Conservation (phyloP, 371 early-diverging fungal genomes). For the Mucor circinelloides region DNA sequence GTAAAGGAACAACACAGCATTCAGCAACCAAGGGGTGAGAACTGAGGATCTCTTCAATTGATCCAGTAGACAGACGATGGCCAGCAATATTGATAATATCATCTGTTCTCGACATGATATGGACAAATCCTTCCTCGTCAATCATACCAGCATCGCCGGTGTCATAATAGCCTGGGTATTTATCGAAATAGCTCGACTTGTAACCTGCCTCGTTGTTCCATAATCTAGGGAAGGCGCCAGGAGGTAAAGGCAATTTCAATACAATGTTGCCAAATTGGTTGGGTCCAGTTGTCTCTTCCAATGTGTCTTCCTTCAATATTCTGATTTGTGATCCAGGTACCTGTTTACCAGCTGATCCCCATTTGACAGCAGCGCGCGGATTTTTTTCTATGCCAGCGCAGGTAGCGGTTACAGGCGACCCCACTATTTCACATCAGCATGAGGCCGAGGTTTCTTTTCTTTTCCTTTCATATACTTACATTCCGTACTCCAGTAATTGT, state of each 20-base stretch:
- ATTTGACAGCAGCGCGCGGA: slow-evolving; percentile 31
- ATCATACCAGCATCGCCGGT: slow-evolving; percentile 85
- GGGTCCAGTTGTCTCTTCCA: slow-evolving; percentile 49
- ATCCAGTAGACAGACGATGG: slow-evolving; percentile 93
- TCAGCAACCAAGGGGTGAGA: slow-evolving; percentile 78
- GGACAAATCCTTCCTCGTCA: slow-evolving; percentile 76
- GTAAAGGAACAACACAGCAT: slow-evolving; percentile 70
- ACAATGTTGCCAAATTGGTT: slow-evolving; percentile 78
- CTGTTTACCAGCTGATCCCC: slow-evolving; percentile 74
- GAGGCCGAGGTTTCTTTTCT: neutral
- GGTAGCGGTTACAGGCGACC: slow-evolving; percentile 72
- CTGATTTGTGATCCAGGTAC: slow-evolving; percentile 79
- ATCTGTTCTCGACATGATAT: slow-evolving; percentile 87
- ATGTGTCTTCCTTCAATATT: slow-evolving; percentile 57
- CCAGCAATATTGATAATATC: slow-evolving; percentile 94
- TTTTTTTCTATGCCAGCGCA: slow-evolving; percentile 59
- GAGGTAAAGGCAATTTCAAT: slow-evolving; percentile 81
- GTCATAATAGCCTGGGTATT: slow-evolving; percentile 85
- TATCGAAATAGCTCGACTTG: slow-evolving; percentile 72
- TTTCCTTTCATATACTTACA: slow-evolving; percentile 55
- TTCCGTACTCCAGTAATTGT: slow-evolving; percentile 97
- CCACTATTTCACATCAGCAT: slow-evolving; percentile 22
- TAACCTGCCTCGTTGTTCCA: slow-evolving; percentile 83
- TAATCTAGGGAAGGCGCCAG: slow-evolving; percentile 71
- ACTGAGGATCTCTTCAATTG: slow-evolving; percentile 83